These are phyloP conservation scores for Capillidium rhysosporum DNA, from an alignment of 371 early-diverging fungal genomes.

Conservation along the genomic window DNA sequence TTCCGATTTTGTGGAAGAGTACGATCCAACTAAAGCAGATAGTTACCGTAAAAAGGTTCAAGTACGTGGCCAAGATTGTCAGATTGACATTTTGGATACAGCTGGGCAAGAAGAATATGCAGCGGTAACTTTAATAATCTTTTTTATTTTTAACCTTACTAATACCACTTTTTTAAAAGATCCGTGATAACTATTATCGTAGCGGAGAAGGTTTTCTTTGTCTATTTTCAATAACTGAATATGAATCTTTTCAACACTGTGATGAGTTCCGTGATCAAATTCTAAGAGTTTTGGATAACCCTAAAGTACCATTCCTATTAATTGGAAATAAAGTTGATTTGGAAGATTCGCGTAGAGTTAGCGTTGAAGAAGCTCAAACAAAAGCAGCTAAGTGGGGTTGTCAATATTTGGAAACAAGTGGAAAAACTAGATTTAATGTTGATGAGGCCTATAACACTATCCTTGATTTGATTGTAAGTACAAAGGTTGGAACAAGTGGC, in stretches of 20 bases:
- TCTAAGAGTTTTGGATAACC: conserved; percentile 66
- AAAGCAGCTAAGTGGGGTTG: conserved; percentile 62
- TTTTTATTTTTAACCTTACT: background rate
- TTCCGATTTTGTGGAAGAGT: conserved; percentile 86
- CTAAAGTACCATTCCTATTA: conserved; percentile 62
- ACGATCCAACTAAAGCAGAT: conserved; percentile 92
- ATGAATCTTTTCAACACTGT: conserved; percentile 59
- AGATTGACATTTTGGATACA: conserved; percentile 83
- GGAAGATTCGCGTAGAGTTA: conserved; percentile 42
- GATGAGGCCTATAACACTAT: conserved; percentile 56
- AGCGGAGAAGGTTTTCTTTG: conserved; percentile 81
- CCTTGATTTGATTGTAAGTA: conserved; percentile 60
- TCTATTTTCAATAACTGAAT: conserved; percentile 67
- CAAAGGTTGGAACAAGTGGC: too few species aligned
- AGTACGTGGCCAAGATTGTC: conserved; percentile 48
- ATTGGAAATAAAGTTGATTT: conserved; percentile 75
- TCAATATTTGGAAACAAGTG: conserved; percentile 65
- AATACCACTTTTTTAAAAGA: conserved; percentile 16
- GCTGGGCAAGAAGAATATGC: conserved; percentile 85
- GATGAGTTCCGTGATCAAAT: conserved; percentile 80
- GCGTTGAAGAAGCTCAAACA: conserved; percentile 37
- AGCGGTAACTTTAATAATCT: conserved; percentile 24
- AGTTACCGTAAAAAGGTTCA: conserved; percentile 52
- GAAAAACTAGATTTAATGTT: conserved; percentile 72
- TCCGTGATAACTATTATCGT: conserved; percentile 83